Percentiles rank a stretch among this genome's conserved stretches.
phyloP scores from a whole-genome alignment of 139 green algal species.

The Chlorella ohadii region DNA sequence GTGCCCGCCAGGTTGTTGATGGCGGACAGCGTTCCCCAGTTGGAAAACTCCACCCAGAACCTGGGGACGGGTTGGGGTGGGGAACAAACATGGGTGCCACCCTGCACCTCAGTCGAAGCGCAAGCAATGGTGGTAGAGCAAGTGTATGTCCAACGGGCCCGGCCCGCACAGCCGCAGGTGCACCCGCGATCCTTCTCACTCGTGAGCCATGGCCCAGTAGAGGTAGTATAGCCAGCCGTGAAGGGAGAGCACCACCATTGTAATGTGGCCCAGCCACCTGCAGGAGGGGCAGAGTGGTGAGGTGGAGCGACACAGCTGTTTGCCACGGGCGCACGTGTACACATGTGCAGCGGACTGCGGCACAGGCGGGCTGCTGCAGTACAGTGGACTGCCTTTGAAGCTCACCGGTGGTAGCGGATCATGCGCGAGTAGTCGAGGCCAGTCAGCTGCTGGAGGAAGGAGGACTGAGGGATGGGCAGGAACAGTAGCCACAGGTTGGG shows the following conservation, averaged over 20 bases:
- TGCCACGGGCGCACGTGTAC: too few species aligned
- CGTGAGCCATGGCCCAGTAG: conserved; percentile 40
- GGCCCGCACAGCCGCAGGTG: too few species aligned
- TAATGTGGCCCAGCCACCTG: conserved; percentile 53
- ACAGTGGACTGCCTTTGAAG: too few species aligned
- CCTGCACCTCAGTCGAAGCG: too few species aligned
- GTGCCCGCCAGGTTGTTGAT: conserved; percentile 39
- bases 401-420: conserved; percentile 51
- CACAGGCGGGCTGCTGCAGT: too few species aligned
- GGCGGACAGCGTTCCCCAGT: neutral
- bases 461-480: conserved; percentile 49
- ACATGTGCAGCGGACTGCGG: too few species aligned
- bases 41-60: conserved; percentile 10
- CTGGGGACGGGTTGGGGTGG: neutral
- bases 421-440: conserved; percentile 29
- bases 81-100: too few species aligned
- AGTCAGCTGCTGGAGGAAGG: conserved; percentile 38
- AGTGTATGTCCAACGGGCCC: too few species aligned
- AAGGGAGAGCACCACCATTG: conserved; percentile 35
- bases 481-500: conserved; percentile 45
- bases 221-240: conserved; percentile 54
- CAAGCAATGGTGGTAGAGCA: too few species aligned
- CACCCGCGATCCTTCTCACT: neutral
- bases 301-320: too few species aligned
- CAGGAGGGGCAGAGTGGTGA: neutral